Base-by-base conservation (phyloP, 306 rosid species). In the Datisca glomerata region DNA sequence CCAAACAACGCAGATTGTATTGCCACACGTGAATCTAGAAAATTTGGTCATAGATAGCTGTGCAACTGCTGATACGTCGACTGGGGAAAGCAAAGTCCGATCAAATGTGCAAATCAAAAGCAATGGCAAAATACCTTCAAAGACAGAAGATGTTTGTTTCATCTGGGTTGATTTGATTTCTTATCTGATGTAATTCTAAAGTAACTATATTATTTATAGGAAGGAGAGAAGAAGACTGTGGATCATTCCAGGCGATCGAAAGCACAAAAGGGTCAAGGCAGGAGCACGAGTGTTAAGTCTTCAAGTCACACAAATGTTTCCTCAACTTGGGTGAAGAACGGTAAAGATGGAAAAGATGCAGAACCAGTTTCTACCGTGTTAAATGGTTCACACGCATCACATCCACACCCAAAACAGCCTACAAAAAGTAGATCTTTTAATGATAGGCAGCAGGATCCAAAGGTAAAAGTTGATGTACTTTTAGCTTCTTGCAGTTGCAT, bases 331-430 rank as follows among this genome's bases (percentile, higher is more conserved):
- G 50, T 42, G 9, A 75, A 56, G 61, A 75, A 60, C 67, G 56
- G 35, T 70, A 75, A 68, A 64, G 86, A 72, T 45, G 86, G 76
- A 67, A 72, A 77, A 48, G 73, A 45, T 58, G 74, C 47, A 20
- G 64, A 63, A 47, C 68, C 51, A 32, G 31, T 55, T 55, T 41
- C 91, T 59, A n/a, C 73, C 60, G 68, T 59, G 57, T 46, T 84
- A 15, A 91, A 80, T 69, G 94, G 87, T 60, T 64, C 70, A 15
- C 59, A 43, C 32, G 51, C 55, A 55, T 60, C 55, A 24, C 75
- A 45, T 49, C 59, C 74, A 37, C 64, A n/a, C 61, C 12, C 78
- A 4, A 78, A 69, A 55, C 75, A 68, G 66, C 65, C 69, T 13
- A 40, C 19, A 59, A 80, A 80, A 63, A 66, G 54, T 52, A 69